Base-by-base conservation (phyloP, 208 protist genomes). In the Herpetomonas muscarum region DNA sequence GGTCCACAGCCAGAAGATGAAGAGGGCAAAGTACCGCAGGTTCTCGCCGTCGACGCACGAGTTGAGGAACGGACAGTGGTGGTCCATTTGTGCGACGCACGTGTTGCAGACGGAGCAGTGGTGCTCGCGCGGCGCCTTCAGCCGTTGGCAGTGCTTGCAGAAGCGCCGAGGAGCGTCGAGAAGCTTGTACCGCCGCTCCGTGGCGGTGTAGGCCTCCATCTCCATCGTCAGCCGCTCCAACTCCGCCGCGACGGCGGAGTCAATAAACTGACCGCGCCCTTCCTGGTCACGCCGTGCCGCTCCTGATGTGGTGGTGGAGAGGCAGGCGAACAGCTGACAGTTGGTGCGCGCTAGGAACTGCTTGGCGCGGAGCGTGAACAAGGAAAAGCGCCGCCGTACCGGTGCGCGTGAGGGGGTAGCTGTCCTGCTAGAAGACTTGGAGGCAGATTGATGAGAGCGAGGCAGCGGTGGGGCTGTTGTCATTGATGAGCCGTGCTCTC, bases 61-160 rank as follows among this genome's bases (percentile, higher is more conserved):
- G 61, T 92, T 89, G 49, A 93, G 86, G 78, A 82, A 97, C 45
- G 87, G 83, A 55, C 91, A 97, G 66, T 97, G 92, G 52, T 97
- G 92, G 55, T 97, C 89, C 74, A 92, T 86, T 57, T 81, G 79
- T 0, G 73, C 24, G 9, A 97, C 84, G 54, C 92, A 96, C 30
- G 63, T 54, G 30, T 74, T 55, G 58, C 92, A 97, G 24, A 87
- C 37, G 1, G 47, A 41, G 60, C 92, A 97, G 74, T 97, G 92
- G 36, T 92, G 82, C 65, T 93, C 87, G 13, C 92, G 72, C 26
- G 87, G 89, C 0, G 90, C 85, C 64, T 94, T 94, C 44, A 80
- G 70, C n/a, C 85, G 79, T 15, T 68, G 47, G 60, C 88, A 94
- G 30, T 55, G 53, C 13, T 46, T 17, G 54, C 88, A 94, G 53